Conservation (phyloP, 225 moss, liverwort and hornwort genomes). For the Sphagnum contortum region DNA sequence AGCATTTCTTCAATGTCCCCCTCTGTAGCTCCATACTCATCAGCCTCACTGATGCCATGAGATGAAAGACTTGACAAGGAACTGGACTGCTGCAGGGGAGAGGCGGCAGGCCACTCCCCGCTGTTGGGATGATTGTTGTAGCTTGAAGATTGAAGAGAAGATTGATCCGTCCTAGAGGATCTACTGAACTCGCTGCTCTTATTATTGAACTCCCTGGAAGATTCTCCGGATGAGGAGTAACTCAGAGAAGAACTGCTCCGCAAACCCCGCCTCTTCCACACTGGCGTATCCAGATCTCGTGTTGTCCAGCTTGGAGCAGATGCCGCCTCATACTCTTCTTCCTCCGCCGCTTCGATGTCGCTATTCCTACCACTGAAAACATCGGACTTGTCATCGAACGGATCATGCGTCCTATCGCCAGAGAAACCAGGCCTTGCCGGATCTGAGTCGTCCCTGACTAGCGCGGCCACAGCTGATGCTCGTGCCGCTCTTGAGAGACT, state of each 20-base stretch:
- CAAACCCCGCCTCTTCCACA: slow-evolving; percentile 23
- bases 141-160: slow-evolving; percentile 28
- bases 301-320: slow-evolving; percentile 22
- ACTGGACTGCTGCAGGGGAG: slow-evolving; percentile 5
- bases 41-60: slow-evolving; percentile 15
- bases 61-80: slow-evolving; percentile 30
- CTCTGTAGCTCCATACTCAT: slow-evolving; percentile 19
- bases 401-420: slow-evolving; percentile 2
- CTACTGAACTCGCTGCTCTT: slow-evolving; percentile 21
- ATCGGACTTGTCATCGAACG: neutral
- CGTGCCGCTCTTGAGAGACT: slow-evolving; percentile 11
- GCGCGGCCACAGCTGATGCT: slow-evolving; percentile 20
- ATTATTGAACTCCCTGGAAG: slow-evolving; percentile 7
- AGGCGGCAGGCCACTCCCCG: slow-evolving; percentile 23
- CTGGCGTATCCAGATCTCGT: slow-evolving; percentile 14
- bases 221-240: too few species aligned
- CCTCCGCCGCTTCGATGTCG: slow-evolving; percentile 22
- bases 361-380: slow-evolving; percentile 4
- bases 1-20: slow-evolving; percentile 21
- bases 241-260: slow-evolving; percentile 5
- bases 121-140: slow-evolving; percentile 18
- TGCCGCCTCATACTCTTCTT: slow-evolving; percentile 4
- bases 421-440: slow-evolving; percentile 21
- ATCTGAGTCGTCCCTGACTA: slow-evolving; percentile 12
- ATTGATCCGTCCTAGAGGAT: slow-evolving; percentile 14